phyloP scores from a whole-genome alignment of 495 filamentous ascomycete genomes.

The Penicillium egyptiacum region DNA sequence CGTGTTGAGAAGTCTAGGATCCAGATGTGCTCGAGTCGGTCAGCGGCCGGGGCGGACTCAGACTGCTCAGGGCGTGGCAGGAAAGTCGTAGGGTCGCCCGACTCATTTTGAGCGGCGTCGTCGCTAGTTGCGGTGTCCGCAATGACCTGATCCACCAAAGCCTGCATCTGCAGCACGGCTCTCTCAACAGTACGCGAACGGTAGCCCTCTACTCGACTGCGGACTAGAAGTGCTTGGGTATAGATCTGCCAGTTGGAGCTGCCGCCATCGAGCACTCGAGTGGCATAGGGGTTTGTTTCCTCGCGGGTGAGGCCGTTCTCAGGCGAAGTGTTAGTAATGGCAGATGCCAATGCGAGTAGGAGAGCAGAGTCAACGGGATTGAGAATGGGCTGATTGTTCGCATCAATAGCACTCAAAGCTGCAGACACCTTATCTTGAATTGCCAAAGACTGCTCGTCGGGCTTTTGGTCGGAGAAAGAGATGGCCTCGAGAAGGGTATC shows the following conservation, averaged over 20 bases:
- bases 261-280: slow-evolving; percentile 81
- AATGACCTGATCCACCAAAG: slow-evolving; percentile 92
- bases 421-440: slow-evolving; percentile 59
- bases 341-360: slow-evolving; percentile 76
- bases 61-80: slow-evolving; percentile 72
- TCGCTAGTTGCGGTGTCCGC: slow-evolving; percentile 68
- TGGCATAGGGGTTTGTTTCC: slow-evolving; percentile 87
- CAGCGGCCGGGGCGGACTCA: slow-evolving; percentile 73
- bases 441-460: slow-evolving; percentile 43
- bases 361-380: slow-evolving; percentile 82
- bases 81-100: slow-evolving; percentile 63
- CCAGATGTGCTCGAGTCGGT: slow-evolving; percentile 80
- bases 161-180: slow-evolving; percentile 90
- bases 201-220: slow-evolving; percentile 86
- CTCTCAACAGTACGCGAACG: slow-evolving; percentile 82
- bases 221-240: slow-evolving; percentile 83
- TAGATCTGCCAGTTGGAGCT: slow-evolving; percentile 98
- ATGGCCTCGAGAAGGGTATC: slow-evolving; percentile 91
- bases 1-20: slow-evolving; percentile 77
- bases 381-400: slow-evolving; percentile 79
- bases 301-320: slow-evolving; percentile 84
- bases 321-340: slow-evolving; percentile 84
- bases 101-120: slow-evolving; percentile 31
- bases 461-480: slow-evolving; percentile 62
- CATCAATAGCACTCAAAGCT: slow-evolving; percentile 60